Base-by-base conservation (phyloP, 169 alveolate species). In the Cryptosporidium tyzzeri region DNA sequence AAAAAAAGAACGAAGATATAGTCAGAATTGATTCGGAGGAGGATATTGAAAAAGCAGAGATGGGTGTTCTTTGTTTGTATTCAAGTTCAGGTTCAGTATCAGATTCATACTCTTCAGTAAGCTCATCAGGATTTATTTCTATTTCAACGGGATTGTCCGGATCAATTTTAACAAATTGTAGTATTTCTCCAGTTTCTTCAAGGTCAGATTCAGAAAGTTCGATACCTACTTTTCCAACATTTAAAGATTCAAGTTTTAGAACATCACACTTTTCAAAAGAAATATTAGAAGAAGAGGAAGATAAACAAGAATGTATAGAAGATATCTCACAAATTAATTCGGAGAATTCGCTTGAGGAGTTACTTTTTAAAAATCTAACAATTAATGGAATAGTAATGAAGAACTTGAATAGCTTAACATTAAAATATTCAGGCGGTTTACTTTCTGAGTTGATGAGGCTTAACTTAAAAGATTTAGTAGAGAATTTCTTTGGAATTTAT, bases 401-500 rank as follows among this genome's bases (percentile, higher is more conserved):
- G 4, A 14, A 51, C 33, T 55, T 53, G 33, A 39, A 73, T 35
- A 41, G 31, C 12, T 51, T 51, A 53, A 16, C 55, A 37, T 45
- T 39, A 12, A 48, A 12, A 9, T 53, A 71, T 21, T 71, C 85
- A 14, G 85, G 85, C 1, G 68, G 23, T 31, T 31, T 73, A 4
- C 70, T 73, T 31, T 53, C 37, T 33, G 86, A 73, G 33, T 73
- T 73, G 9, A 12, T 58, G 2, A 73, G 55, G 6, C 31, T 73
- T n/a, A 71, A 73, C 21, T 18, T 59, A 9, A 53, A 35, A 23
- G 5, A 14, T 10, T 18, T 73, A 5, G 45, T 44, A n/a, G 68
- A 55, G 37, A n/a, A 21, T 18, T 73, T 73, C 6, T 73, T 73
- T 55, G 58, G 86, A 41, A 55, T 51, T 16, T 73, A 73, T n/a